Percentiles rank a stretch among this genome's conserved stretches.
Evolutionary conservation across 2,329 filamentous ascomycete species (phyloP).

Genomic region (Alternaria angustiovoidea): DNA sequence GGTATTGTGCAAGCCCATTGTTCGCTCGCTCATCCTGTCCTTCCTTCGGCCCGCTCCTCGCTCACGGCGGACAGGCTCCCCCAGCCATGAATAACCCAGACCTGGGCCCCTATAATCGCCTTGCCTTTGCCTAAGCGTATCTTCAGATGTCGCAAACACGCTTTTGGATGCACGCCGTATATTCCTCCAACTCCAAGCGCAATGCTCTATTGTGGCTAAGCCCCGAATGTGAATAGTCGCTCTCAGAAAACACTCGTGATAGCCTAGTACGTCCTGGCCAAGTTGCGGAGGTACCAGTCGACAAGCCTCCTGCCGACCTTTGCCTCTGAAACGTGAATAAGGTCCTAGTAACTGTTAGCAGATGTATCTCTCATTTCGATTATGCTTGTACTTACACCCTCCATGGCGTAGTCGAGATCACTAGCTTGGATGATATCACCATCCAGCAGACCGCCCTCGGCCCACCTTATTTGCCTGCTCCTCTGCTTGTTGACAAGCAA

Average conservation of each 20-base stretch:
- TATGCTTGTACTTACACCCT: slow-evolving; percentile 73
- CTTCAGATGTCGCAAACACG: slow-evolving; percentile 32
- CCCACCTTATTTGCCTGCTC: slow-evolving; percentile 94
- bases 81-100: slow-evolving; percentile 14
- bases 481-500: slow-evolving; percentile 98
- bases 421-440: slow-evolving; percentile 92
- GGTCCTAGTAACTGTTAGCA: slow-evolving; percentile 66
- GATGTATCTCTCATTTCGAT: neutral
- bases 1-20: slow-evolving; percentile 17
- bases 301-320: slow-evolving; percentile 97
- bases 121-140: slow-evolving; percentile 18
- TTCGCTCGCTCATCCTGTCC: slow-evolving; percentile 19
- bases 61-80: slow-evolving; percentile 16
- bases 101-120: slow-evolving; percentile 22
- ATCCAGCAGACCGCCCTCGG: slow-evolving; percentile 86
- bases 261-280: slow-evolving; percentile 87
- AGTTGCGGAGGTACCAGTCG: slow-evolving; percentile 98
- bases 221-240: slow-evolving; percentile 17
- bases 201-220: slow-evolving; percentile 41
- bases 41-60: slow-evolving; percentile 22
- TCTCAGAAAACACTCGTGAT: slow-evolving; percentile 11
- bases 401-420: slow-evolving; percentile 96
- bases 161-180: slow-evolving; percentile 42
- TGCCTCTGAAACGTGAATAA: slow-evolving; percentile 98
- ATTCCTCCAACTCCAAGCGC: slow-evolving; percentile 46